Base-by-base conservation (phyloP, 208 protist genomes). In the Acanthamoeba rhysodes region DNA sequence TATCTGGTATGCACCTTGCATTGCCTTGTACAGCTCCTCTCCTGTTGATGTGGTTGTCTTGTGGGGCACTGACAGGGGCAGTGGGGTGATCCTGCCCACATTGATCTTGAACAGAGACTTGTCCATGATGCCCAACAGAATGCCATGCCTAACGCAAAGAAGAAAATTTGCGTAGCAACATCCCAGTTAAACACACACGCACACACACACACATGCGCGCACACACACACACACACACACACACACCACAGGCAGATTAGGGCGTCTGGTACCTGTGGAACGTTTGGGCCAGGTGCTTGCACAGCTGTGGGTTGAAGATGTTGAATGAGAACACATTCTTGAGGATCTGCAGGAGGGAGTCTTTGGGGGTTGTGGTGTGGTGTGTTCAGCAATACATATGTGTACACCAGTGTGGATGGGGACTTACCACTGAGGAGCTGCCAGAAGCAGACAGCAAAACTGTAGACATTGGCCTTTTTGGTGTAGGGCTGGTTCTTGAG, bases 121-220 rank as follows among this genome's bases (percentile, higher is more conserved):
- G 41, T 93, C 87, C n/a, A 93, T 12, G 34, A 93, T 14, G 41
- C 87, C 87, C 66, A 93, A 12, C 22, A 59, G 87, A 50, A 93
- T 93, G 53, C 87, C 87, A 29, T 93, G 87, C 32, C 76, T 85
- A n/a, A n/a, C n/a, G n/a, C n/a, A n/a, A n/a, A n/a, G n/a, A n/a
- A n/a, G n/a, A n/a, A n/a, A n/a, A n/a, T n/a, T n/a, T n/a, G n/a
- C n/a, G n/a, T n/a, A n/a, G n/a, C n/a, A n/a, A n/a, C n/a, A n/a
- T n/a, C n/a, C n/a, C n/a, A n/a, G n/a, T n/a, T n/a, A n/a, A n/a
- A n/a, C n/a, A n/a, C n/a, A n/a, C n/a, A n/a, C n/a, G n/a, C n/a
- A n/a, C n/a, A n/a, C n/a, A n/a, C n/a, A n/a, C n/a, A n/a, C n/a
- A n/a, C n/a, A n/a, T n/a, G n/a, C n/a, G n/a, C n/a, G n/a, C n/a